These are phyloP conservation scores for Wallacemonas sp. DNA, from an alignment of 208 protist genomes.

Conservation along the genomic window DNA sequence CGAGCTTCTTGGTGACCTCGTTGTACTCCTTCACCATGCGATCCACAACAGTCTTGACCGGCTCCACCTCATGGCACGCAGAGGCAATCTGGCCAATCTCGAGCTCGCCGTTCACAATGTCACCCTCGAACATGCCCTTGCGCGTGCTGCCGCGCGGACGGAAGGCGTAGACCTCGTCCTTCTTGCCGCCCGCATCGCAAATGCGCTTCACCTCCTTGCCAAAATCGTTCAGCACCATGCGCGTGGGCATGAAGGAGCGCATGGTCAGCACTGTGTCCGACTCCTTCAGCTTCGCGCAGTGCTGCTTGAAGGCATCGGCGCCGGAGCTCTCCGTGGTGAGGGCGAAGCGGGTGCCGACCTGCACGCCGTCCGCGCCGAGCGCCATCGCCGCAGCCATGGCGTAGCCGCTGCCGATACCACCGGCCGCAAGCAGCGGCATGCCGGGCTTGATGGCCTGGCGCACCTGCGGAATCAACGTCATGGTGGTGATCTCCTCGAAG, in stretches of 20 bases:
- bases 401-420: slow-evolving; percentile 61
- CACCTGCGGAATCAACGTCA: slow-evolving; percentile 69
- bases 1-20: slow-evolving; percentile 19
- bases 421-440: slow-evolving; percentile 78
- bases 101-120: slow-evolving; percentile 59
- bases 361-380: slow-evolving; percentile 78
- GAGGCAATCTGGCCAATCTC: slow-evolving; percentile 69
- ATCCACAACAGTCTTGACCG: slow-evolving; percentile 41
- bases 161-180: slow-evolving; percentile 41
- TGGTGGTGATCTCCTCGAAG: slow-evolving; percentile 65
- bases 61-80: slow-evolving; percentile 40
- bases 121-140: slow-evolving; percentile 62
- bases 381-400: slow-evolving; percentile 68
- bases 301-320: slow-evolving; percentile 59
- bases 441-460: slow-evolving; percentile 45
- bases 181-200: slow-evolving; percentile 40
- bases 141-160: slow-evolving; percentile 45
- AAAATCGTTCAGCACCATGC: slow-evolving; percentile 60
- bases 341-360: slow-evolving; percentile 77
- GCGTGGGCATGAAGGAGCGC: slow-evolving; percentile 58
- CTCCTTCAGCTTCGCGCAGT: slow-evolving; percentile 38
- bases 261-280: slow-evolving; percentile 69
- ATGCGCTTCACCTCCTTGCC: slow-evolving; percentile 47
- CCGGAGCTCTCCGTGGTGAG: slow-evolving; percentile 62
- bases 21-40: slow-evolving; percentile 59